A percentile compares a stretch with the other conserved stretches of the same genome.
These are phyloP conservation scores for Isoetes taiwanensis DNA, from an alignment of 75 land plant genomes.

Conservation along the genomic window DNA sequence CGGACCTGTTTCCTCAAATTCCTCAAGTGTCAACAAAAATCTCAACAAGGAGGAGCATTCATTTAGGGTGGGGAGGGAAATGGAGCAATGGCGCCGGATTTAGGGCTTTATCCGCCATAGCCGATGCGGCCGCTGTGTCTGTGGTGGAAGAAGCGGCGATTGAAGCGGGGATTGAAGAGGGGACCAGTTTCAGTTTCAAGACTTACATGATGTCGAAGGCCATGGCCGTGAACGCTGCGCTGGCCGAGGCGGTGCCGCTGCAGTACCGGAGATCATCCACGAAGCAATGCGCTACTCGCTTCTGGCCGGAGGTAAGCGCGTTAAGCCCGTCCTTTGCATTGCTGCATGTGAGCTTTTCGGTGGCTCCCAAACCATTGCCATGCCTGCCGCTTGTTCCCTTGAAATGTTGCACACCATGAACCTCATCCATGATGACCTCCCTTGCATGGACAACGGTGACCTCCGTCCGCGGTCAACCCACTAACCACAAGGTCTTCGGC, in stretches of 20 bases:
- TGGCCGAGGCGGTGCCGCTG: slow-evolving; percentile 36
- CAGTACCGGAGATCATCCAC: slow-evolving; percentile 35
- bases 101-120: no score
- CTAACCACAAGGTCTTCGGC: slow-evolving; percentile 20
- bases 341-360: slow-evolving; percentile 65
- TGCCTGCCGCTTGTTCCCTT: slow-evolving; percentile 49
- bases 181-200: slow-evolving; percentile 53
- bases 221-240: slow-evolving; percentile 30
- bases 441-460: slow-evolving; percentile 60
- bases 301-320: slow-evolving; percentile 65
- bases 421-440: slow-evolving; percentile 44
- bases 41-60: no score
- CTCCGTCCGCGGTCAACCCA: slow-evolving; percentile 33
- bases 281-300: slow-evolving; percentile 70
- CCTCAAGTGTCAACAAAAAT: no score
- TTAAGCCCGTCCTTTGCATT: slow-evolving; percentile 53
- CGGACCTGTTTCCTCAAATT: no score
- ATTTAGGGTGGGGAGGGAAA: no score
- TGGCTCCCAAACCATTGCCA: slow-evolving; percentile 29
- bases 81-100: no score
- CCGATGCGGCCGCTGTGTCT: no score
- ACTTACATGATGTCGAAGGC: slow-evolving; percentile 41
- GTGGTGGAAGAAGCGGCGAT: no score
- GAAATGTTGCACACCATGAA: slow-evolving; percentile 52
- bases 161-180: no score